Conservation (phyloP, 1,284 basidiomycete genomes). For the Moesziomyces sp. region DNA sequence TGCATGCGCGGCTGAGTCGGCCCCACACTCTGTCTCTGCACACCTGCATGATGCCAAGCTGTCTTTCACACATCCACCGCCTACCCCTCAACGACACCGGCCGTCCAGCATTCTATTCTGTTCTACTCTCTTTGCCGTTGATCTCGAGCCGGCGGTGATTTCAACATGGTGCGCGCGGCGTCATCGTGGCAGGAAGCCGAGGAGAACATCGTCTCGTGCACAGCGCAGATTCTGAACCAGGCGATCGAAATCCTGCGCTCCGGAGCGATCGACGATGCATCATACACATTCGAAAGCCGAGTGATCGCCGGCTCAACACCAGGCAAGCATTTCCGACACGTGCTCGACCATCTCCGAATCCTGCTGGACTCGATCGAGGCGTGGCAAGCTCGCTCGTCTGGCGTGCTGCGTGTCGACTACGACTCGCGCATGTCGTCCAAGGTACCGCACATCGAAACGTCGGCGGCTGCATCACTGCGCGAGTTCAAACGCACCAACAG, state of each 20-base stretch:
- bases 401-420: slow-evolving; percentile 49
- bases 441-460: slow-evolving; percentile 44
- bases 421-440: slow-evolving; percentile 46
- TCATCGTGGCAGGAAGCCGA: slow-evolving; percentile 41
- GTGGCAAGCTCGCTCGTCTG: slow-evolving; percentile 11
- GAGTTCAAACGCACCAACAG: slow-evolving; percentile 42
- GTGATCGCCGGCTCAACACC: slow-evolving; percentile 52
- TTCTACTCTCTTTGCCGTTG: too few relatives aligned
- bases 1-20: too few relatives aligned
- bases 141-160: too few relatives aligned
- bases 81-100: too few relatives aligned
- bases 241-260: slow-evolving; percentile 47
- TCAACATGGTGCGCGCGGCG: slow-evolving; percentile 17
- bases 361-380: slow-evolving; percentile 45
- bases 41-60: too few relatives aligned
- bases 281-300: slow-evolving; percentile 38
- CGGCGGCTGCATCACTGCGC: slow-evolving; percentile 27
- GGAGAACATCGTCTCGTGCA: slow-evolving; percentile 46
- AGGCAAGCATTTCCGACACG: slow-evolving; percentile 60
- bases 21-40: too few relatives aligned
- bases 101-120: too few relatives aligned
- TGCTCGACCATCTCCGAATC: slow-evolving; percentile 56
- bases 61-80: too few relatives aligned
- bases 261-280: slow-evolving; percentile 27
- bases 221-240: slow-evolving; percentile 58